phyloP scores from a whole-genome alignment of 768 basidiomycete species.

The Calocybe gangraenosa region DNA sequence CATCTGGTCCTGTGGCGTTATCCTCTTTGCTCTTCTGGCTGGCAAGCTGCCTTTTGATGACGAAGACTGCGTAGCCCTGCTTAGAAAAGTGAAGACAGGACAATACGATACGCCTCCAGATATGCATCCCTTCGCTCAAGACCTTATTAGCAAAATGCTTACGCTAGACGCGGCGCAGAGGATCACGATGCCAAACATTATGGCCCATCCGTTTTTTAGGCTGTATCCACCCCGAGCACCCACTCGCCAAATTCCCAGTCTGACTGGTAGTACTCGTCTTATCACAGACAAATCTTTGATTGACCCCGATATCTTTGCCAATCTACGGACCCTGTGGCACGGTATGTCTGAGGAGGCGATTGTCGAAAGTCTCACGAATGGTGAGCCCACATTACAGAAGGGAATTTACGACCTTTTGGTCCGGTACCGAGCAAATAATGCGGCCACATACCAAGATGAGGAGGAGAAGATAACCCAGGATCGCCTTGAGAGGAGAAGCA shows the following conservation, averaged over 20 bases:
- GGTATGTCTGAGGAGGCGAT: constrained; percentile 73
- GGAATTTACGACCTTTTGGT: constrained; percentile 91
- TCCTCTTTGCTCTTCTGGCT: constrained; percentile 83
- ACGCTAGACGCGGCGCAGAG: constrained; percentile 67
- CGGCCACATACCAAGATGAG: constrained; percentile 74
- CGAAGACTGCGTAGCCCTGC: constrained; percentile 71
- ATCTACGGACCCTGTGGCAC: constrained; percentile 91
- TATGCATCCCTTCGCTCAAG: constrained; percentile 65
- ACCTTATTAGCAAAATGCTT: constrained; percentile 80
- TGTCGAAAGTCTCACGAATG: constrained; percentile 57
- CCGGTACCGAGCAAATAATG: constrained; percentile 71
- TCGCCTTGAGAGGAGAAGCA: constrained; percentile 30
- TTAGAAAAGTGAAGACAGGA: constrained; percentile 77
- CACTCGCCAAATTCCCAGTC: constrained; percentile 44
- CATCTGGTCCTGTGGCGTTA: constrained; percentile 96
- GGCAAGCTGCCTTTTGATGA: constrained; percentile 93
- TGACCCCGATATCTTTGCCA: constrained; percentile 86
- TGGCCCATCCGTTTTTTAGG: constrained; percentile 75
- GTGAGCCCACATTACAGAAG: constrained; percentile 88
- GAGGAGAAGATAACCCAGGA: constrained; percentile 41
- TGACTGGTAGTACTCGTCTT: constrained; percentile 60
- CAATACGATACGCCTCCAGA: constrained; percentile 69
- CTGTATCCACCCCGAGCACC: constrained; percentile 45
- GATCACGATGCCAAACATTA: constrained; percentile 80
- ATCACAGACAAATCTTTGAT: constrained; percentile 68